Percentiles rank a stretch among this genome's conserved stretches.
Conservation (phyloP, 2,329 filamentous ascomycete species). For the Venturiaceae sp. region DNA sequence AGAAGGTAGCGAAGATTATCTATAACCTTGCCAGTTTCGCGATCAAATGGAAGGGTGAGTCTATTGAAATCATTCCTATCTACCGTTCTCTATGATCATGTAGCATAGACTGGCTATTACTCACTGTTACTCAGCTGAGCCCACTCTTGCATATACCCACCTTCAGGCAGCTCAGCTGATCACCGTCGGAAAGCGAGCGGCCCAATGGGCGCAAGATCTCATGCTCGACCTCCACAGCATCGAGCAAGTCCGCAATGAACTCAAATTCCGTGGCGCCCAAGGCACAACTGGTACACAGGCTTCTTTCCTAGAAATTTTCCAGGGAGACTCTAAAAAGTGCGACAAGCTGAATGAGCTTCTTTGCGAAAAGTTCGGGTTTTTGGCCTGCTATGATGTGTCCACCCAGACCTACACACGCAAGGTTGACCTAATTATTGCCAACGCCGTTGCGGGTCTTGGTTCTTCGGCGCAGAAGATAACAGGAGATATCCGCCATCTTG, state of each 20-base stretch:
- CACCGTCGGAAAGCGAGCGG: constrained; percentile 56
- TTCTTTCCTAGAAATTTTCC: constrained; percentile 62
- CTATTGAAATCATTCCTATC: no score
- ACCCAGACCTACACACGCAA: constrained; percentile 72
- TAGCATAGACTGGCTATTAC: no score
- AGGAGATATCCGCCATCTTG: constrained; percentile 64
- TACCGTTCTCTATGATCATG: no score
- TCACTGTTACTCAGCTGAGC: no score
- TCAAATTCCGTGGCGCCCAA: constrained; percentile 64
- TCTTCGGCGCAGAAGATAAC: constrained; percentile 69
- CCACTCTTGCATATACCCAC: constrained; percentile 71
- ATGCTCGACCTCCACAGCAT: constrained; percentile 67
- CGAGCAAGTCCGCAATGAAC: constrained; percentile 55
- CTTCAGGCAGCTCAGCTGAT: constrained; percentile 50
- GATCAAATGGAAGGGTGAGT: constrained; percentile 61
- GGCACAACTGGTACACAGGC: constrained; percentile 70
- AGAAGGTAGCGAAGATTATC: constrained; percentile 72
- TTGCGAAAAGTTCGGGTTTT: constrained; percentile 57
- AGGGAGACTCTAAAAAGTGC: constrained; percentile 49
- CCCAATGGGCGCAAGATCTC: constrained; percentile 67
- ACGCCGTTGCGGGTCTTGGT: constrained; percentile 70
- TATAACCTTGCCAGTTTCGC: constrained; percentile 65
- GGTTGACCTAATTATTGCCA: constrained; percentile 71
- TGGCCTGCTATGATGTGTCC: constrained; percentile 52
- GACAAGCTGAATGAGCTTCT: constrained; percentile 54